Evolutionary conservation across 129 eudicot species (phyloP), one percentile per base, ranked within the genome.

Genomic region (Silybum marianum): DNA sequence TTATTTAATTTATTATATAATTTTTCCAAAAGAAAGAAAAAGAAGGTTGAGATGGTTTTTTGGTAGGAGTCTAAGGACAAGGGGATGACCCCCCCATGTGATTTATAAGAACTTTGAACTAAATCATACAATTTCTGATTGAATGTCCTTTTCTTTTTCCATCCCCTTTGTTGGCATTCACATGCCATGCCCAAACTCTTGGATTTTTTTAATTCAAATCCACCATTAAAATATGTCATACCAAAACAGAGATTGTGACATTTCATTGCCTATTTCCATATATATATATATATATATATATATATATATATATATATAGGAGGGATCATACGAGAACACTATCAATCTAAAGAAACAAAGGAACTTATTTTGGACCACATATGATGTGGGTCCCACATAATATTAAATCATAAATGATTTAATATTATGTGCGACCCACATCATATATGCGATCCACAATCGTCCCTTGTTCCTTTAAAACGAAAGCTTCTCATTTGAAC

Each of bases 21-120:
- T 51, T 16, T 16, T 13, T 51, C 3, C 16, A 3, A 13, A 51
- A 2, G 21, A 13, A 16, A 9, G 12, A 9, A 9, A 40, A 9
- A 60, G 21, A 14, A 42, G 30, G 42, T 40, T 40, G 44, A n/a
- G 74, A 26, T 25, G 51, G 58, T 54, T 38, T 22, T 48, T 19
- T 51, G 78, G 78, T 48, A 74, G 42, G 69, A 32, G 46, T 72
- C 44, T 42, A 72, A 72, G 76, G 79, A 76, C 88, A 71, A 71
- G 11, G 42, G n/a, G 76, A 76, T 85, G 88, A 63, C 88, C 82
- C 88, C 88, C 77, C 88, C 88, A 81, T 81, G 85, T 85, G 85
- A 66, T 76, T 78, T 71, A 81, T 80, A 65, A 75, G 73, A 81
- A 81, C 85, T 85, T 81, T 85, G 81, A 83, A 77, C 85, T 76